phyloP scores from a whole-genome alignment of 495 filamentous ascomycete genomes.

The Daldinia decipiens region DNA sequence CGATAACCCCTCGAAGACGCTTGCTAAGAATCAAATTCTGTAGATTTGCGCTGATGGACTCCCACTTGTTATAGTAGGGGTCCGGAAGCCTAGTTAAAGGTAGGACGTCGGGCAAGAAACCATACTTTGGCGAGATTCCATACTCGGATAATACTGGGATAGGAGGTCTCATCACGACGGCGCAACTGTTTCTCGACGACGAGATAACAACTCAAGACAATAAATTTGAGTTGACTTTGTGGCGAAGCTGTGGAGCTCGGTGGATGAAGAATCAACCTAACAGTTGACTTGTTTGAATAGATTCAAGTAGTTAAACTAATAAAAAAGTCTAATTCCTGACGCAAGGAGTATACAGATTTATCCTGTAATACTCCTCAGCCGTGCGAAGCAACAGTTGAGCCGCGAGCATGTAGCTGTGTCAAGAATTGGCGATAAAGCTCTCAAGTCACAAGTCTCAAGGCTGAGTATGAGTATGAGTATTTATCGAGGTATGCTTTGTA shows the following conservation, averaged over 20 bases:
- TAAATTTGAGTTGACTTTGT: neutral
- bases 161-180: conserved; percentile 77
- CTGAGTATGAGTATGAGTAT: no score
- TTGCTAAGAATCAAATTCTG: conserved; percentile 86
- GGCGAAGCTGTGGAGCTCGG: neutral
- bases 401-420: conserved; percentile 48
- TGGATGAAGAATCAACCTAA: neutral
- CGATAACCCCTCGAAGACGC: conserved; percentile 77
- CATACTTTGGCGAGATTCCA: conserved; percentile 83
- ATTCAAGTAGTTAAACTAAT: conserved; percentile 24
- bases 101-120: conserved; percentile 87
- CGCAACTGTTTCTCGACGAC: conserved; percentile 13
- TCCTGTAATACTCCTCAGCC: conserved; percentile 71
- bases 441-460: neutral
- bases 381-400: conserved; percentile 54
- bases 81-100: conserved; percentile 84
- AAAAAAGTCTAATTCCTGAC: conserved; percentile 59
- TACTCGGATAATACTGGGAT: conserved; percentile 84
- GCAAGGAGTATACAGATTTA: conserved; percentile 70
- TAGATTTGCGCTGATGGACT: conserved; percentile 82
- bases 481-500: neutral
- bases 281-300: neutral
- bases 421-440: conserved; percentile 13
- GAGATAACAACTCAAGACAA: neutral
- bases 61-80: conserved; percentile 93